Conservation (phyloP, 805 yeast genomes). For the Wickerhamomyces hampshirensis region DNA sequence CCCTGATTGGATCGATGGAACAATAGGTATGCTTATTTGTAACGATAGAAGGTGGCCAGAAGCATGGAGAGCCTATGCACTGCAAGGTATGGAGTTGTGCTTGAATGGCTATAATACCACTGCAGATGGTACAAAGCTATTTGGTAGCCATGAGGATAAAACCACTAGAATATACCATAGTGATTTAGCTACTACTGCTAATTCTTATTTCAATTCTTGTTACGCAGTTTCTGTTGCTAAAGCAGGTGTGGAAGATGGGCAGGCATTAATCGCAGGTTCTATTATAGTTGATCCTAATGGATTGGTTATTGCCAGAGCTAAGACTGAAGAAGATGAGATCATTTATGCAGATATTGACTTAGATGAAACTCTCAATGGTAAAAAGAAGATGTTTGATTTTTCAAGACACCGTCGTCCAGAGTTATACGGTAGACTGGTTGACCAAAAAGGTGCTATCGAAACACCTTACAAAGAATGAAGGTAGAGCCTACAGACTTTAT, state of each 20-base stretch:
- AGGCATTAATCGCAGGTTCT: slow-evolving; percentile 32
- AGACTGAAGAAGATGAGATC: slow-evolving; percentile 31
- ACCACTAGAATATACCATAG: slow-evolving; percentile 29
- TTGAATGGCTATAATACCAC: slow-evolving; percentile 34
- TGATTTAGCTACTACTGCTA: slow-evolving; percentile 30
- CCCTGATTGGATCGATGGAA: slow-evolving; percentile 33
- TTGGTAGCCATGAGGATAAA: slow-evolving; percentile 29
- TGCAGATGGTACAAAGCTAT: slow-evolving; percentile 29
- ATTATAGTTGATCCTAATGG: slow-evolving; percentile 35
- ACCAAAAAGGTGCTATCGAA: slow-evolving; percentile 27
- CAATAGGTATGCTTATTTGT: slow-evolving; percentile 34
- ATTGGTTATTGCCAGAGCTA: slow-evolving; percentile 28
- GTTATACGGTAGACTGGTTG: slow-evolving; percentile 24
- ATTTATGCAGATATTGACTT: slow-evolving; percentile 30
- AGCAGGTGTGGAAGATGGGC: slow-evolving; percentile 33
- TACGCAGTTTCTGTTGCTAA: slow-evolving; percentile 33
- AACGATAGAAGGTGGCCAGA: slow-evolving; percentile 40
- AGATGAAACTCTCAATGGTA: slow-evolving; percentile 31
- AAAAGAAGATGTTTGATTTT: slow-evolving; percentile 33
- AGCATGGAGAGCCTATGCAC: slow-evolving; percentile 35
- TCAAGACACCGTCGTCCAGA: slow-evolving; percentile 35
- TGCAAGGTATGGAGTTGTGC: slow-evolving; percentile 37
- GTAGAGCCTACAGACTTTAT: no score
- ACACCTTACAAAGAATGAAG: slow-evolving; percentile 11
- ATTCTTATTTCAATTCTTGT: slow-evolving; percentile 31